Evolutionary conservation across 768 basidiomycete species (phyloP).

Genomic region (Cubamyces lactineus): DNA sequence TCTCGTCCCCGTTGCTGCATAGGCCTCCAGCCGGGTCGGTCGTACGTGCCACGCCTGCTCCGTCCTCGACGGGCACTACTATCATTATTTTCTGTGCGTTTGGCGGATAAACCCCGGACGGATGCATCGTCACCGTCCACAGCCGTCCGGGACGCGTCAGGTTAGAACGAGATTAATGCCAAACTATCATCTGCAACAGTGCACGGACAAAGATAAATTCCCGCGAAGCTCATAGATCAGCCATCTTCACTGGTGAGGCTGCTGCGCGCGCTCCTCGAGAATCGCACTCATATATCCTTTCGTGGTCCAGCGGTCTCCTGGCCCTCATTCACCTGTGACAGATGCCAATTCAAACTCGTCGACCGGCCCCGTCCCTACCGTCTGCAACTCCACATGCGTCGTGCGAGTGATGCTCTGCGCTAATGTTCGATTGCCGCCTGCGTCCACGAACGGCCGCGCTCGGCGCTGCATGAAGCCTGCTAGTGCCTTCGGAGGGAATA

Average conservation of each 20-base stretch:
- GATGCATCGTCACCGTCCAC: not conserved
- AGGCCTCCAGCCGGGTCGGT: too few relatives aligned
- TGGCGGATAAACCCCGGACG: not conserved
- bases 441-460: not conserved
- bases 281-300: constrained; percentile 21
- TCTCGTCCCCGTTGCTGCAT: not conserved
- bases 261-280: constrained; percentile 2
- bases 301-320: not conserved
- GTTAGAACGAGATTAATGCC: not conserved
- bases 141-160: not conserved
- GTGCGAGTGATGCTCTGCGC: not conserved
- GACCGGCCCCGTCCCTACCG: not conserved
- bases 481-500: not conserved
- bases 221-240: constrained; percentile 11
- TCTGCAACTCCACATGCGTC: not conserved
- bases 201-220: not conserved
- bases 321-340: constrained; percentile 1
- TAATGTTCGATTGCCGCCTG: constrained; percentile 1
- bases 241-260: not conserved
- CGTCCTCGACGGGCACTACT: too few relatives aligned
- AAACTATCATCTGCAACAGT: not conserved
- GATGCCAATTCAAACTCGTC: not conserved
- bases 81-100: too few relatives aligned
- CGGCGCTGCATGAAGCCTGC: too few relatives aligned
- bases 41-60: too few relatives aligned